phyloP scores from a whole-genome alignment of 169 alveolate genomes.

The Eimeria maxima region DNA sequence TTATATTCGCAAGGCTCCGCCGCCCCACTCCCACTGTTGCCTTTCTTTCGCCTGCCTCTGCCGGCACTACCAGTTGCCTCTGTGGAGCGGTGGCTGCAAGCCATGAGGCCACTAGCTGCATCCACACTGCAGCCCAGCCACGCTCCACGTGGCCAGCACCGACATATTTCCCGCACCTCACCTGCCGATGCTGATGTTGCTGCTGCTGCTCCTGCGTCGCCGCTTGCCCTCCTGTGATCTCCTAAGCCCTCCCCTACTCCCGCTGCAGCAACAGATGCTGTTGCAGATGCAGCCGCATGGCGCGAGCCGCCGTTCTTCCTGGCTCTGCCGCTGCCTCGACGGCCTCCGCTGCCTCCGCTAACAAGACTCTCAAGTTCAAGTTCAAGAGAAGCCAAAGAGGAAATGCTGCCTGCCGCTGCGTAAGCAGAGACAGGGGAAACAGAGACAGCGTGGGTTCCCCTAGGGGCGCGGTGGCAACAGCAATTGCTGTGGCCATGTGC shows the following conservation, averaged over 20 bases:
- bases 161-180: conserved; percentile 63
- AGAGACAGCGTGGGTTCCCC: conserved; percentile 1
- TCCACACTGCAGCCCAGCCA: conserved; percentile 73
- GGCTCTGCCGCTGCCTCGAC: conserved; percentile 65
- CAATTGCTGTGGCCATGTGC: neutral
- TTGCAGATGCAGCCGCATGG: conserved; percentile 31
- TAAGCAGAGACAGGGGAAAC: conserved; percentile 15
- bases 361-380: conserved; percentile 62
- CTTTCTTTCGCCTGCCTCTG: conserved; percentile 66
- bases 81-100: conserved; percentile 51
- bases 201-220: conserved; percentile 47
- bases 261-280: conserved; percentile 29
- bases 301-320: conserved; percentile 53
- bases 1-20: conserved; percentile 70
- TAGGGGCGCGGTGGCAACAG: neutral
- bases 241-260: conserved; percentile 46
- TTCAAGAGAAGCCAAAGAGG: conserved; percentile 56
- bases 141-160: neutral
- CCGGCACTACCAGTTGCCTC: conserved; percentile 25
- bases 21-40: conserved; percentile 43
- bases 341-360: conserved; percentile 75
- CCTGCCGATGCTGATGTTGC: conserved; percentile 69
- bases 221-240: conserved; percentile 43
- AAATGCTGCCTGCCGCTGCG: conserved; percentile 61
- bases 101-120: conserved; percentile 77